These are phyloP conservation scores for Arthrobotrys pseudoclavata DNA, from an alignment of 2,329 filamentous ascomycete genomes.

Conservation along the genomic window DNA sequence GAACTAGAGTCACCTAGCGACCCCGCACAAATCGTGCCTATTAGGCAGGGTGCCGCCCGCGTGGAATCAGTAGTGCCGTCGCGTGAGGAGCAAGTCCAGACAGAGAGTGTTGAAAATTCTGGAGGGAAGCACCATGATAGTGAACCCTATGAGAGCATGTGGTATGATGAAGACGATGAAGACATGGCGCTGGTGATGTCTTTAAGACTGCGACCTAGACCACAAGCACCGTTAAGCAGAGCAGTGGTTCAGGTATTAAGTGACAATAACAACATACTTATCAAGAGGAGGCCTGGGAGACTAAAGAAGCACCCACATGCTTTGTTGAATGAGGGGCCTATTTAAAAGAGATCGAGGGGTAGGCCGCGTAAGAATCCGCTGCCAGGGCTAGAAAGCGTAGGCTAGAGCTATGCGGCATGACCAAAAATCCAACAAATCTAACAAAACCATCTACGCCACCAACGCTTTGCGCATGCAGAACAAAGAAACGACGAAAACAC, in stretches of 20 bases:
- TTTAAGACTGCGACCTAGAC: background rate
- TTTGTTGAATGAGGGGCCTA: background rate
- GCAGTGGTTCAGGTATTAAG: background rate
- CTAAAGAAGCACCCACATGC: background rate
- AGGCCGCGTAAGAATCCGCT: background rate
- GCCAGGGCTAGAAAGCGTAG: no score
- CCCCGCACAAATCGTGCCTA: background rate
- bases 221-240: background rate
- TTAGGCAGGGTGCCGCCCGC: background rate
- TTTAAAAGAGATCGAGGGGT: background rate
- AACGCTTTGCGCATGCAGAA: background rate
- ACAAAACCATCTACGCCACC: background rate
- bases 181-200: background rate
- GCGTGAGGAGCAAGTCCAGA: background rate
- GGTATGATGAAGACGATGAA: background rate
- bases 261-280: background rate
- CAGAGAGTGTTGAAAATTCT: background rate
- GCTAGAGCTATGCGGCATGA: background rate
- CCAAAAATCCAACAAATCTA: no score
- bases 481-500: background rate
- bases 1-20: background rate
- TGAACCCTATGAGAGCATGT: background rate
- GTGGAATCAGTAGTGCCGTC: background rate
- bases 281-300: background rate
- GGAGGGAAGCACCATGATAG: background rate